Percentiles rank a stretch among this genome's conserved stretches.
Evolutionary conservation across 371 early-diverging fungal species (phyloP).

Genomic region (Mortierella sp.): DNA sequence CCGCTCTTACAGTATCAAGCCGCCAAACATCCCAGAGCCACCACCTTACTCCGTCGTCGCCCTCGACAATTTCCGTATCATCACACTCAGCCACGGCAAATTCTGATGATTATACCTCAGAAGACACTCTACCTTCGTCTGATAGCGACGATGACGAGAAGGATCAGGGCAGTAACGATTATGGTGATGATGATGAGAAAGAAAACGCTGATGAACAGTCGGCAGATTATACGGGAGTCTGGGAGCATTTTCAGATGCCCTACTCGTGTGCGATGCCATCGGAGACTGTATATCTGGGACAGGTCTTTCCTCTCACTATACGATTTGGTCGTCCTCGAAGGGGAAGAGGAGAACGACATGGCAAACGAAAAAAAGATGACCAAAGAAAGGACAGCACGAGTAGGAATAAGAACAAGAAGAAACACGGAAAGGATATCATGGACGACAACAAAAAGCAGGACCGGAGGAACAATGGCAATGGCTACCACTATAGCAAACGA

Average conservation of each 20-base stretch:
- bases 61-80: background rate
- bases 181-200: too few relatives aligned
- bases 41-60: too few relatives aligned
- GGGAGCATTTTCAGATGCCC: slow-evolving; percentile 50
- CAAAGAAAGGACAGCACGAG: background rate
- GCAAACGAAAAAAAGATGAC: background rate
- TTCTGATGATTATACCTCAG: too few relatives aligned
- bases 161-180: too few relatives aligned
- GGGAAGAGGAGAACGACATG: slow-evolving; percentile 3
- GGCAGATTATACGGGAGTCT: slow-evolving; percentile 44
- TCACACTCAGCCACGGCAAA: background rate
- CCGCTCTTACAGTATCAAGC: too few relatives aligned
- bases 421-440: background rate
- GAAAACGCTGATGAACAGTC: slow-evolving; percentile 13
- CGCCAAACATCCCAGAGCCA: too few relatives aligned
- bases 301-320: slow-evolving; percentile 38
- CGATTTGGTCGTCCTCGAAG: slow-evolving; percentile 38
- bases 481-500: background rate
- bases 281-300: slow-evolving; percentile 38
- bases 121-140: too few relatives aligned
- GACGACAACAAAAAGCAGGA: background rate
- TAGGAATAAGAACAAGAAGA: background rate
- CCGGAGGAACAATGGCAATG: too few relatives aligned
- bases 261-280: slow-evolving; percentile 40
- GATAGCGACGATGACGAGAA: too few relatives aligned